Base-by-base conservation (phyloP, 495 filamentous ascomycete genomes). In the Penicillium manginii region DNA sequence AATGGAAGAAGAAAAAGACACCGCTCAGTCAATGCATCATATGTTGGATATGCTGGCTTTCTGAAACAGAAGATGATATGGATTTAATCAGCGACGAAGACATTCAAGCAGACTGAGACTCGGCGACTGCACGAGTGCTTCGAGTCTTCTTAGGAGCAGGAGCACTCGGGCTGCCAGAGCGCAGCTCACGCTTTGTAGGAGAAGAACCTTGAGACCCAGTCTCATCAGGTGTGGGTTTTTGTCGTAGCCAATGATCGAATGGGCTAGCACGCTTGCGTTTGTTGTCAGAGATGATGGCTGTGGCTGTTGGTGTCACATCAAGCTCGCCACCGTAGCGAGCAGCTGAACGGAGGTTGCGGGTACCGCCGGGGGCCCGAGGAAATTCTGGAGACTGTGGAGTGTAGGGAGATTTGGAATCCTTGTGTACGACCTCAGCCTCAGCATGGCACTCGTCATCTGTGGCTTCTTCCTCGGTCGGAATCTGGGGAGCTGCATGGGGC, bases 211-310 rank as follows among this genome's bases (percentile, higher is more conserved):
- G 18, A 10, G 61, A 35, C 11, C 9, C n/a, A n/a, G 50, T 42
- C 17, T 71, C 57, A 17, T 66, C 65, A 49, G 73, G 65, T 2
- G 57, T 62, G 48, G 61, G 65, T 78, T 91, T 91, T 58, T 80
- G 82, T 18, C 86, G 81, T 39, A 77, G 75, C 87, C 88, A 91
- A 49, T 73, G 73, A 59, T 85, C 82, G 60, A 91, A 92, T 1
- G 87, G 86, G 63, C 86, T 89, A 12, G 72, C 71, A 59, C 82
- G 84, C 46, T 75, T 77, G 40, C 64, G 69, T 60, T 61, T 7
- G 62, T 55, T 39, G 18, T 48, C 22, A 19, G 56, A 26, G n/a
- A 31, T 55, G 5, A n/a, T 32, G 29, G 31, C 59, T 12, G 67
- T 58, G 26, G 31, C 59, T 12, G 67, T 60, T 29, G 72, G 64